phyloP scores from a whole-genome alignment of 805 yeast genomes.

The Metschnikowia anglica region DNA sequence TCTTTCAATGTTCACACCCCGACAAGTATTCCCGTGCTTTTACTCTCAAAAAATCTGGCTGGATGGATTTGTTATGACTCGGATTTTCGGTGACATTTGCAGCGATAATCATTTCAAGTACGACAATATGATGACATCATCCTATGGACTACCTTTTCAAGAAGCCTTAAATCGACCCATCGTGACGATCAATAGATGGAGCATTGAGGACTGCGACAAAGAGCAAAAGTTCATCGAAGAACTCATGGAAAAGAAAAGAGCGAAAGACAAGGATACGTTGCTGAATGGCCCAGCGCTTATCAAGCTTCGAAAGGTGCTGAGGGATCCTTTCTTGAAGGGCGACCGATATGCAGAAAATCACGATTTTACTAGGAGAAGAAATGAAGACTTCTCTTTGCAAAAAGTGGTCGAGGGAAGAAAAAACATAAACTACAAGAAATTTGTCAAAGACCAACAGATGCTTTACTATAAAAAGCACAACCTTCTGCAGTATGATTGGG shows the following conservation, averaged over 20 bases:
- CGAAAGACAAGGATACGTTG: too few species aligned
- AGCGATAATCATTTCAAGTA: slow-evolving; percentile 7
- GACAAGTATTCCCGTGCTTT: slow-evolving; percentile 46
- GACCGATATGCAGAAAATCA: slow-evolving; percentile 14
- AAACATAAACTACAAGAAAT: slow-evolving; percentile 22
- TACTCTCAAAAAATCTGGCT: slow-evolving; percentile 34
- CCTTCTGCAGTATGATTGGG: slow-evolving; percentile 11
- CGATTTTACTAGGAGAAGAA: slow-evolving; percentile 15
- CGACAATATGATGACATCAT: slow-evolving; percentile 12
- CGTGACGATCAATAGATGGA: slow-evolving; percentile 35
- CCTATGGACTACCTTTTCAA: slow-evolving; percentile 6
- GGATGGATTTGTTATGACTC: slow-evolving; percentile 38
- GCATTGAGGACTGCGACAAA: slow-evolving; percentile 27
- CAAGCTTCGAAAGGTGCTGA: slow-evolving; percentile 16
- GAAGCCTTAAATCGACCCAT: slow-evolving; percentile 21
- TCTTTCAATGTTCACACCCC: slow-evolving; percentile 35
- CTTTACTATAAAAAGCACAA: slow-evolving; percentile 22
- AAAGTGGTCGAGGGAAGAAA: slow-evolving; percentile 29
- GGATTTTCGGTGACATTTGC: slow-evolving; percentile 39
- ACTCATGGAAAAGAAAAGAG: slow-evolving; percentile 1
- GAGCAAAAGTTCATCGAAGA: slow-evolving; percentile 27
- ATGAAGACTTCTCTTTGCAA: slow-evolving; percentile 25
- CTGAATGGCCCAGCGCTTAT: slow-evolving; percentile 11
- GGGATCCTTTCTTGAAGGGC: slow-evolving; percentile 16
- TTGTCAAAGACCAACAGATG: slow-evolving; percentile 27